A percentile compares a stretch with the other conserved stretches of the same genome.
These are phyloP conservation scores for Sugiyamaella floridensis DNA, from an alignment of 805 yeast species.

Conservation along the genomic window DNA sequence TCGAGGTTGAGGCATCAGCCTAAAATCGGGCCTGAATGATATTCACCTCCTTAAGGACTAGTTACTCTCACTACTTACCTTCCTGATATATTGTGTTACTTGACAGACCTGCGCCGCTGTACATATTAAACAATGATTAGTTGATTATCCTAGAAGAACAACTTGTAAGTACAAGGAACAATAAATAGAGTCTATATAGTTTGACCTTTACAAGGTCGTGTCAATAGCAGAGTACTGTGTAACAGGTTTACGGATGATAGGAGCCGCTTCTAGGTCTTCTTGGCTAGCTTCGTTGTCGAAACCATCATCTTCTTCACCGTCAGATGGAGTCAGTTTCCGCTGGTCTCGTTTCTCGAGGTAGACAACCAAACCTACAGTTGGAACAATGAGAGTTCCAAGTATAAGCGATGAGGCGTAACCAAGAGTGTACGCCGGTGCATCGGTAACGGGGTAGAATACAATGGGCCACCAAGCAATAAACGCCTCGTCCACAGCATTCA, in stretches of 20 bases:
- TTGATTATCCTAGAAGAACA: too few relatives aligned
- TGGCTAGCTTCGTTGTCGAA: neutral
- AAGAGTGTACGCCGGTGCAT: slow-evolving; percentile 12
- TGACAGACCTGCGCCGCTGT: neutral
- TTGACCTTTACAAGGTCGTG: neutral
- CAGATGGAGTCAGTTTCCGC: neutral
- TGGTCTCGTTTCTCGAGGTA: slow-evolving; percentile 11
- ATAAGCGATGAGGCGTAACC: slow-evolving; percentile 12
- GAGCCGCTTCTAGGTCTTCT: neutral
- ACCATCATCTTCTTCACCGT: neutral
- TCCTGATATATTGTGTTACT: neutral
- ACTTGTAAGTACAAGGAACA: too few relatives aligned
- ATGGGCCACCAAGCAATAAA: slow-evolving; percentile 17
- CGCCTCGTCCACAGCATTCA: slow-evolving; percentile 16
- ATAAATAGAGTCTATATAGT: neutral
- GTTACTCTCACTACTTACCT: neutral
- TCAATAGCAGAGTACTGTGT: neutral
- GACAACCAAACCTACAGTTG: slow-evolving; percentile 12
- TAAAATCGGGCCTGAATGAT: neutral
- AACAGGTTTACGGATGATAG: neutral
- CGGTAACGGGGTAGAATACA: slow-evolving; percentile 13
- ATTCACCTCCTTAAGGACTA: neutral
- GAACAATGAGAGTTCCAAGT: slow-evolving; percentile 14
- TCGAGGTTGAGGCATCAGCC: slow-evolving; percentile 13
- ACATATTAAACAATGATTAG: neutral